Conservation (phyloP, 2,329 filamentous ascomycete species). For the Xylariales sp. region DNA sequence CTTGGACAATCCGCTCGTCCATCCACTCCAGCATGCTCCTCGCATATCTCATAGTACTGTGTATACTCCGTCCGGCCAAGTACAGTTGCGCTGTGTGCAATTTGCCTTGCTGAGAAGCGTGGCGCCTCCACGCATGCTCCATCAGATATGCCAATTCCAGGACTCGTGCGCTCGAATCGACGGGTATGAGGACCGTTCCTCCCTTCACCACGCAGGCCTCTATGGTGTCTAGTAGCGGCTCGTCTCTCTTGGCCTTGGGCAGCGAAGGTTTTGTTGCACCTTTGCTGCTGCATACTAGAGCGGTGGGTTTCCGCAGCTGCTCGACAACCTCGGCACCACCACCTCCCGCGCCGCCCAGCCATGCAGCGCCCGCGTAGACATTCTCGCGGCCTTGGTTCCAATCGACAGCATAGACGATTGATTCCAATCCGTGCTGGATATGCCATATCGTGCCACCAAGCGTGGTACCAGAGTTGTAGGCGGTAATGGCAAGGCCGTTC, state of each 20-base stretch:
- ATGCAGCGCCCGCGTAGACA: constrained; percentile 87
- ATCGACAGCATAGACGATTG: constrained; percentile 94
- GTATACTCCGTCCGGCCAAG: constrained; percentile 79
- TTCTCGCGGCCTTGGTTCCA: constrained; percentile 99
- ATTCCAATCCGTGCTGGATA: constrained; percentile 93
- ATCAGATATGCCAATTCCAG: constrained; percentile 88
- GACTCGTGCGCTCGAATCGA: constrained; percentile 92
- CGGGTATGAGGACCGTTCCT: constrained; percentile 88
- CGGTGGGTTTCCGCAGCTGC: constrained; percentile 87
- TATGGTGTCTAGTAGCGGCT: constrained; percentile 78
- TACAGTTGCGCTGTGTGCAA: constrained; percentile 62
- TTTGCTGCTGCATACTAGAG: constrained; percentile 85
- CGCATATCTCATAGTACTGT: constrained; percentile 85
- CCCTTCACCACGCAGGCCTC: constrained; percentile 73
- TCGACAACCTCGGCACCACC: constrained; percentile 90
- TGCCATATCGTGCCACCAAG: constrained; percentile 98
- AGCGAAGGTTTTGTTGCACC: constrained; percentile 70
- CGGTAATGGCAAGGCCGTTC: constrained; percentile 89
- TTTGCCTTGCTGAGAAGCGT: constrained; percentile 44
- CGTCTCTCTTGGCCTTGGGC: constrained; percentile 76
- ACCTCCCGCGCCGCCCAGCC: constrained; percentile 77
- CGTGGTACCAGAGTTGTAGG: constrained; percentile 94
- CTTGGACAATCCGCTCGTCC: constrained; percentile 90
- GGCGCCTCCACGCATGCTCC: constrained; percentile 83
- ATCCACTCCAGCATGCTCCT: constrained; percentile 99